Evolutionary conservation across 768 basidiomycete genomes (phyloP), one percentile per base, ranked within the genome.

Genomic region (Trametes elegans): DNA sequence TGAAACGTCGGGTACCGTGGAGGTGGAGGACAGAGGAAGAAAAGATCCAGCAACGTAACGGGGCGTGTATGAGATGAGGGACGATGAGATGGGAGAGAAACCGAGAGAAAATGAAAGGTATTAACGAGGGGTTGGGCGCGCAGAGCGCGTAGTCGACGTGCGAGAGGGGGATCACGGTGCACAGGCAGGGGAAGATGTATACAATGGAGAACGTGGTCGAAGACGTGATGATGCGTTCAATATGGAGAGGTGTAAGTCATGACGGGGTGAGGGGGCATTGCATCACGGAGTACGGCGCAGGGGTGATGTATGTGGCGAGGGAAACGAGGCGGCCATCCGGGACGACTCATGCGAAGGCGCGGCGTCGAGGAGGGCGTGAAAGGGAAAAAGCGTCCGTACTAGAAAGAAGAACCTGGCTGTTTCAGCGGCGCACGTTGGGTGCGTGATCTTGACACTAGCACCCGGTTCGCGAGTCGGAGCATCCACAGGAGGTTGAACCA

Each of bases 371-470:
- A 53, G 53, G 56, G 60, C 78, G 62, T 84, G 82, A 82, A 85
- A 77, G 75, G n/a, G 70, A 81, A 84, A 79, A 72, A 85, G 86
- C 87, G 87, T 89, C 87, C 87, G 85, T 87, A 72, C 75, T 70
- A 53, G 71, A 71, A 71, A 57, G 28, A 58, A 70, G 71, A 73
- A 59, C 48, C 42, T 44, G 63, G 62, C 69, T 71, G 78, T 71
- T 71, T 71, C 71, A 72, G 67, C 66, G 60, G 57, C 62, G 62
- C 64, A 55, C 69, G 54, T 67, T 49, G 62, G 50, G 46, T 47
- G 52, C 49, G 27, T 14, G 47, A 43, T 49, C 57, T 59, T 59
- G 52, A 59, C 36, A 48, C 47, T 26, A 11, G 49, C 53, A 59
- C 57, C 51, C 47, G 7, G 31, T 45, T 27, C 52, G 28, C 29